These are phyloP conservation scores for Fagopyrum tataricum DNA, from an alignment of 148 eudicot species.

Conservation along the genomic window DNA sequence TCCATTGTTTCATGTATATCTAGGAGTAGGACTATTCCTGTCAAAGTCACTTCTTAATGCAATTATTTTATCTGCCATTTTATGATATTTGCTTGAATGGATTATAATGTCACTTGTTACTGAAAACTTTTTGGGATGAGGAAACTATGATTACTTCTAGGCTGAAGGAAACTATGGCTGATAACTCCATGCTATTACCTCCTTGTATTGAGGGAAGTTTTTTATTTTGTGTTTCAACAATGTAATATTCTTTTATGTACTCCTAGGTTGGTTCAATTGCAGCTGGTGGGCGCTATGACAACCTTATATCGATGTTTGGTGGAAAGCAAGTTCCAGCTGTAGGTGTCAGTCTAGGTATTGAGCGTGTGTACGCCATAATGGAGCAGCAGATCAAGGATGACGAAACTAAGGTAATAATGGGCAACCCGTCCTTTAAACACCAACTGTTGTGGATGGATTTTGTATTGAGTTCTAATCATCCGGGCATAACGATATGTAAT, in stretches of 20 bases:
- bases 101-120: no score
- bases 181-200: background rate
- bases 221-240: background rate
- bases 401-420: slow-evolving; percentile 51
- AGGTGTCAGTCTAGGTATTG: slow-evolving; percentile 93
- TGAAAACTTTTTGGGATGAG: no score
- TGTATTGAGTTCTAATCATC: no score
- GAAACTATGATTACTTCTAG: no score
- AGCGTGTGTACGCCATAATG: slow-evolving; percentile 91
- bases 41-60: background rate
- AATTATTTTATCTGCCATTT: no score
- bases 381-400: slow-evolving; percentile 87
- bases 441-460: no score
- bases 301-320: slow-evolving; percentile 92
- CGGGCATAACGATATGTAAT: background rate
- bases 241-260: background rate
- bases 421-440: background rate
- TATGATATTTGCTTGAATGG: no score
- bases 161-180: background rate
- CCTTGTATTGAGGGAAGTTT: background rate
- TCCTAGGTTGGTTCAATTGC: slow-evolving; percentile 94
- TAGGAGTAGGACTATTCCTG: background rate
- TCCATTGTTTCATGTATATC: background rate
- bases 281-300: slow-evolving; percentile 97
- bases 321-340: slow-evolving; percentile 88